These are phyloP conservation scores for Sextonia rubra DNA, from an alignment of 164 flowering plant species.

Conservation along the genomic window DNA sequence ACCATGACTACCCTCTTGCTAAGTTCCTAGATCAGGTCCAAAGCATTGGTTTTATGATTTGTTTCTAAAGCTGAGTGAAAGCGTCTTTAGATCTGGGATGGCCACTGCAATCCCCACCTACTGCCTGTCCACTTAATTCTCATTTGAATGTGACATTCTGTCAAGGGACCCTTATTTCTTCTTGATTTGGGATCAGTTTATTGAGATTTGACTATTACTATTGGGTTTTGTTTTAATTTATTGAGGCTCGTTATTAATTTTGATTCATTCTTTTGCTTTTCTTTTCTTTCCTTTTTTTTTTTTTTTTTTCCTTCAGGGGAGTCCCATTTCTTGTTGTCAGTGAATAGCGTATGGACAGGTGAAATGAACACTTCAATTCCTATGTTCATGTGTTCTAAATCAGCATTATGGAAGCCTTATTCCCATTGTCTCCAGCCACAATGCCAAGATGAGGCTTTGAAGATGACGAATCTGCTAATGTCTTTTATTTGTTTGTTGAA, in stretches of 20 bases:
- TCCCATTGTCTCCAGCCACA: no score
- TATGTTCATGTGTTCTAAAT: no score
- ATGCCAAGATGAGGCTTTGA: no score
- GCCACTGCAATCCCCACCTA: neutral
- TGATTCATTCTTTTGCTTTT: no score
- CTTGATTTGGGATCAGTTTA: neutral
- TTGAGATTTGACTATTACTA: neutral
- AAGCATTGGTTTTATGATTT: neutral
- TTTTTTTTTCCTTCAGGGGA: slow-evolving; percentile 17
- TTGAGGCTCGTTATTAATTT: neutral
- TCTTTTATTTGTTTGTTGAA: neutral
- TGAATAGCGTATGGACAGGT: slow-evolving; percentile 8
- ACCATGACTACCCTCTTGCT: neutral
- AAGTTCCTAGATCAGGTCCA: no score
- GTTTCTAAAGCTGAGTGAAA: neutral
- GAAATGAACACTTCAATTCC: neutral
- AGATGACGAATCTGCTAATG: no score
- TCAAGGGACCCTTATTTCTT: neutral
- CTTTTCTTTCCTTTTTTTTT: neutral
- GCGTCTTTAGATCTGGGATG: neutral
- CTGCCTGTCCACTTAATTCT: neutral
- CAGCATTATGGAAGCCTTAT: no score
- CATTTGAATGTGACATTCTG: neutral
- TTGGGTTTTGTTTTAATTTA: neutral
- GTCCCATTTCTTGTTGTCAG: slow-evolving; percentile 16